Evolutionary conservation across 495 filamentous ascomycete genomes (phyloP), one percentile per base, ranked within the genome.

Genomic region (Hypoxylon lenormandii): DNA sequence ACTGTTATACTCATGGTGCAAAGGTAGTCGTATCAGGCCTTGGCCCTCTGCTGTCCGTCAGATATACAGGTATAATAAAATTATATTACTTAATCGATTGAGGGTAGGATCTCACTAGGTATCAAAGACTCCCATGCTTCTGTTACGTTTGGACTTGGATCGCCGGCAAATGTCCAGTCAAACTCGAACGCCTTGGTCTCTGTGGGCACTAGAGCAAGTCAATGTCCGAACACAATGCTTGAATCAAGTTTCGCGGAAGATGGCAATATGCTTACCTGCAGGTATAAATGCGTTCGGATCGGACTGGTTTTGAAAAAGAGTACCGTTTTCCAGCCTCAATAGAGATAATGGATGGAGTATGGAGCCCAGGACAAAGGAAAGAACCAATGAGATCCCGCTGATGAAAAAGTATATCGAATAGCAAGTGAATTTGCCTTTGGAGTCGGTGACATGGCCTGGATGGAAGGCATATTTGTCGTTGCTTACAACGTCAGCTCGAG

Each of bases 141-240:
- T 15, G 38, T 15, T 3, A 42, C 38, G 6, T 42, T 13, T 42
- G 6, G 6, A 13, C 38, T 42, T 13, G 38, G 38, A 13, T 42
- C 38, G 13, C 38, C 38, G n/a, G 38, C 38, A 13, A 42, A 42
- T 13, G 38, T n/a, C 38, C n/a, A 4, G n/a, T 42, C n/a, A 13
- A 42, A 42, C 13, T 42, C 38, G 38, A 7, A 42, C n/a, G 38
- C n/a, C 38, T 42, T 42, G n/a, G 38, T 42, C 38, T 42, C 38
- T 42, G n/a, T 15, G 13, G 5, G n/a, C 6, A 42, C 38, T 42
- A 42, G n/a, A 42, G 38, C 13, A 6, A 12, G 38, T 42, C 3
- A 42, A 13, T 13, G 38, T 15, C 5, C n/a, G 6, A 12, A 3
- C 38, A 12, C 6, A n/a, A 42, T 42, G 30, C 30, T 11, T 42